Percentiles rank a stretch among this genome's conserved stretches.
These are phyloP conservation scores for Gracilaria caudata DNA, from an alignment of 23 red algal genomes.

Conservation along the genomic window DNA sequence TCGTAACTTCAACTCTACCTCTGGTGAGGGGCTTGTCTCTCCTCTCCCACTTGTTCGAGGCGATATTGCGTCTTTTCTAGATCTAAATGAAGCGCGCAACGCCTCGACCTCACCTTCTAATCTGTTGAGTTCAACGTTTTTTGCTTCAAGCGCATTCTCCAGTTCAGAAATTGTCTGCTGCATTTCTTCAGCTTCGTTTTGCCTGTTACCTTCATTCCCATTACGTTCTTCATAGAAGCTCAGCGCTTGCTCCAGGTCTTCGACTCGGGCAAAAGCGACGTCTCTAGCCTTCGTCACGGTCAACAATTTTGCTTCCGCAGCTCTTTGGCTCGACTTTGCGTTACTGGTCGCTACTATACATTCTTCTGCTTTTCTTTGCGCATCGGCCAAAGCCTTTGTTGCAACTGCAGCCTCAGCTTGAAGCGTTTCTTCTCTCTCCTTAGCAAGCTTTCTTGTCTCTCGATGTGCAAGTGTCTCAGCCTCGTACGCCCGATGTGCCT, in stretches of 20 bases:
- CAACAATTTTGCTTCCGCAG: constrained; percentile 51
- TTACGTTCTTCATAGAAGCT: constrained; percentile 35
- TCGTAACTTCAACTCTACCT: constrained; percentile 73
- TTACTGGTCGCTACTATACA: constrained; percentile 23
- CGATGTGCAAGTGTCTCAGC: constrained; percentile 65
- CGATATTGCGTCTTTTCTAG: constrained; percentile 37
- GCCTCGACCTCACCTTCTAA: constrained; percentile 62
- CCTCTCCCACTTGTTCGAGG: constrained; percentile 22
- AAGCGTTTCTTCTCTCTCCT: constrained; percentile 59
- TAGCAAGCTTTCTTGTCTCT: constrained; percentile 53
- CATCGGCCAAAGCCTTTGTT: constrained; percentile 58
- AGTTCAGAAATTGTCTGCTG: constrained; percentile 66
- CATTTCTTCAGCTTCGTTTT: constrained; percentile 59
- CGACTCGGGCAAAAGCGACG: constrained; percentile 62
- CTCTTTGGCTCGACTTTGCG: constrained; percentile 49
- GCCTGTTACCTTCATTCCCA: constrained; percentile 43
- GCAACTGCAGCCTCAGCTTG: constrained; percentile 54
- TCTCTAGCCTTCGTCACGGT: constrained; percentile 53
- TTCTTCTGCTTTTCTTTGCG: constrained; percentile 72
- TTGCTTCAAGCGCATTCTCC: constrained; percentile 75
- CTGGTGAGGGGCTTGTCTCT: constrained; percentile 20
- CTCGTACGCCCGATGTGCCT: constrained; percentile 63
- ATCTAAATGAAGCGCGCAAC: constrained; percentile 42
- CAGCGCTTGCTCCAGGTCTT: constrained; percentile 45
- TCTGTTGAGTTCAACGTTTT: constrained; percentile 77